Evolutionary conservation across 2,329 filamentous ascomycete species (phyloP), one percentile per base, ranked within the genome.

Genomic region (Sporothrix humicola): DNA sequence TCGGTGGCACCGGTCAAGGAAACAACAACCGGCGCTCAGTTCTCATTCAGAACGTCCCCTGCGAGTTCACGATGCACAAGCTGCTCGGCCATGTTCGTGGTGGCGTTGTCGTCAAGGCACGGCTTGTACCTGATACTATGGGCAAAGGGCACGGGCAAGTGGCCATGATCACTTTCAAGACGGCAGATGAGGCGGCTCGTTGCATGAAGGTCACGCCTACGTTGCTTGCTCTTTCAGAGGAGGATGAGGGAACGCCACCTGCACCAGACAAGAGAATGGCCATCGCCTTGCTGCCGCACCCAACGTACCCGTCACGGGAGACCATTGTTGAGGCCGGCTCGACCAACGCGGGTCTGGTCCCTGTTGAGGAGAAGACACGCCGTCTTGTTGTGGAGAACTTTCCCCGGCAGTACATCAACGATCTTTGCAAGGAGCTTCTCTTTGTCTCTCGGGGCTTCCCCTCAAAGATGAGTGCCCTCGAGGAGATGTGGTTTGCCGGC

Each of bases 401-500:
- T n/a, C 76, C 76, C 4, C 69, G 59, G 59, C n/a, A 70, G 7
- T 69, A 72, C 20, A 48, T 74, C 17, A 52, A 72, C 37, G 71
- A 76, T 2, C 71, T 77, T 0, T 76, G 75, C 70, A 72, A 31
- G 4, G 73, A 77, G 48, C 72, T 76, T 0, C 46, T 23, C 8
- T 31, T 77, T 0, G 71, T 68, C 2, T n/a, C 65, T 1, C 44
- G 48, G 5, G 44, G 23, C 5, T 20, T 56, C 4, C 75, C 72
- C 0, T 20, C 20, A 10, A 69, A 61, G 3, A 17, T 75, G 15
- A 50, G 65, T 10, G 42, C 48, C 0, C 68, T 77, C 0, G 76
- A 77, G 23, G 76, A 77, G 48, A 68, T 77, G 63, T 77, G 76
- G 76, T 77, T 74, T 23, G 71, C 69, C 12, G 73, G 56, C 12